Evolutionary conservation across 2,329 filamentous ascomycete species (phyloP), one percentile per base, ranked within the genome.

Genomic region (Didymella glomerata): DNA sequence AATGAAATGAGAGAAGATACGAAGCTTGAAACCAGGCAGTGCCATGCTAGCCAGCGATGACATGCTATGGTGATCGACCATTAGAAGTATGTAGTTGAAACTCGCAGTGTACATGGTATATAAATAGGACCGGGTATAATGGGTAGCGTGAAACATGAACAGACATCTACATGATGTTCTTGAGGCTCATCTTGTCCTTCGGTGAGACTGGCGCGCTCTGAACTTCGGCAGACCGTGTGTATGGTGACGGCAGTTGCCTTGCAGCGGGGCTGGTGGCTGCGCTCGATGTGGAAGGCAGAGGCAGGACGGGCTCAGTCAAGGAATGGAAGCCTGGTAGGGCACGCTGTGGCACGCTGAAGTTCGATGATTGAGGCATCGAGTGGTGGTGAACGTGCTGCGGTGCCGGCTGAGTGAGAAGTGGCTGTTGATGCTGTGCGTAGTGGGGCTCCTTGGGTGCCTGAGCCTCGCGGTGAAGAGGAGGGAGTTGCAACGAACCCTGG

Each of bases 201-300:
- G 75, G 75, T 55, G 74, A 75, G 53, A 72, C 68, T 44, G 75
- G 75, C 49, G 71, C 72, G 53, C 72, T 74, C 48, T 62, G 67
- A 32, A 67, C 68, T 48, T 73, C 68, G 47, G 50, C 58, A 13
- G 69, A 47, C 25, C 68, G 68, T 6, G 66, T 46, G 56, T 72
- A 74, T 10, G 73, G 71, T 32, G 68, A 73, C 8, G 73, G 71
- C 24, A 75, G 66, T 56, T 76, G 73, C 64, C 71, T 68, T 25
- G 66, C 63, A 20, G 64, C 34, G n/a, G 74, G 74, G 58, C 74
- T 77, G 11, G 59, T 50, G 14, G 58, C 48, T 18, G 61, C 64
- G 25, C 64, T 65, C 8, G 57, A 47, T n/a, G 72, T 63, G 18
- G 69, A 71, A 18, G 67, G 67, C 2, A 67, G 44, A 32, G 67